Base-by-base conservation (phyloP, 441 rosid genomes). In the Rhodomyrtus psidioides region DNA sequence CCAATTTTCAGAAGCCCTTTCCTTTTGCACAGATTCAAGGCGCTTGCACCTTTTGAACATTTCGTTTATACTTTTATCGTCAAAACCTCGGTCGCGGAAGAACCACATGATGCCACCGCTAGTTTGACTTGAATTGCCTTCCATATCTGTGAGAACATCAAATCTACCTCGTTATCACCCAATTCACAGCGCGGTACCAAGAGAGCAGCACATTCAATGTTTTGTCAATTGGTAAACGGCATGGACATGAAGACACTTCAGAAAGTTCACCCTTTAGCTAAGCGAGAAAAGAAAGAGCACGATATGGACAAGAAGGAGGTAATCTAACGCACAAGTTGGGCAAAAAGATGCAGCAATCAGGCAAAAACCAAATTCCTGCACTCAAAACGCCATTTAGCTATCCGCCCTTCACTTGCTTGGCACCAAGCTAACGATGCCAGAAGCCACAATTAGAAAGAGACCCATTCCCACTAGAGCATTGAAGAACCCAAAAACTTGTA, bases 21-120 rank as follows among this genome's bases (percentile, higher is more conserved):
- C 98, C 83, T 65, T 90, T 53, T 92, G 92, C 13, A 94, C 90
- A 5, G 91, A 91, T 28, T 93, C 91, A 19, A 97, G 94, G 24
- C 96, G 97, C 92, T 95, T 95, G 93, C 99, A 97, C 88, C 90
- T 95, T 59, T 83, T 94, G 84, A 95, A 89, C 98, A 97, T 93
- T 83, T 94, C 91, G 27, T 88, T 85, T 85, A 97, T 93, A 62
- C 92, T 92, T 58, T 90, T 91, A 19, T 95, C 96, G 79, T 96
- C 95, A 70, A 96, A 97, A 53, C 99, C 99, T 91, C 92, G 92
- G 60, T 95, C 96, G 62, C 91, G 91, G 86, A 97, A 94, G 93
- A 97, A 97, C 96, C 94, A 94, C 91, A 93, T 87, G 88, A 97
- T 91, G 92, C 95, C 88, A 84, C 90, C 82, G 12, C 83, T 90